Percentiles rank a stretch among this genome's conserved stretches.
These are phyloP conservation scores for Elsinoe necatrix DNA, from an alignment of 2,329 filamentous ascomycete species.

Conservation along the genomic window DNA sequence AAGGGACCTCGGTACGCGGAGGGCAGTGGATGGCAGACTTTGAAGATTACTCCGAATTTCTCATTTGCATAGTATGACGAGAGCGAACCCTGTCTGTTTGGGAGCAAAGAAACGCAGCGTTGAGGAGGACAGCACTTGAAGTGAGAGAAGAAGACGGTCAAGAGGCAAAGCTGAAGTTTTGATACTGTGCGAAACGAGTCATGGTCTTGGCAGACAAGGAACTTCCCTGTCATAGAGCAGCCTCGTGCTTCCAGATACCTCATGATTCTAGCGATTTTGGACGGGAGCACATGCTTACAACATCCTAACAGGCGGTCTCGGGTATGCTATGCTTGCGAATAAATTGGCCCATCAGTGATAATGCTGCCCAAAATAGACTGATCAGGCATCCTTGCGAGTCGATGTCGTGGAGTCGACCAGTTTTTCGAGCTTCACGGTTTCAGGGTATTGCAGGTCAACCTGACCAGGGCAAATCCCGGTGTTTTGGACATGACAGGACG, in stretches of 20 bases:
- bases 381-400: neutral
- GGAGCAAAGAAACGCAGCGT: constrained; percentile 95
- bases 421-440: neutral
- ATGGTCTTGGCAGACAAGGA: neutral
- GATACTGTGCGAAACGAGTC: constrained; percentile 12
- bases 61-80: constrained; percentile 61
- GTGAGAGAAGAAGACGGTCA: constrained; percentile 30
- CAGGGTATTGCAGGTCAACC: neutral
- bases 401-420: neutral
- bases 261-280: too few relatives aligned
- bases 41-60: constrained; percentile 99
- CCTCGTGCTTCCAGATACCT: too few relatives aligned
- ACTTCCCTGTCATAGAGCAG: too few relatives aligned
- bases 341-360: too few relatives aligned
- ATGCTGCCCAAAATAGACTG: too few relatives aligned
- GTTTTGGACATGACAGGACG: neutral
- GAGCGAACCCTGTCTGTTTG: constrained; percentile 47
- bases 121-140: constrained; percentile 75
- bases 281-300: too few relatives aligned
- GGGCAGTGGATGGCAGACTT: constrained; percentile 37
- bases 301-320: too few relatives aligned
- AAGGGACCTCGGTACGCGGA: constrained; percentile 18
- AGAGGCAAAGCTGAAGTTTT: constrained; percentile 17
- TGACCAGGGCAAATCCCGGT: neutral
- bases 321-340: too few relatives aligned